phyloP scores from a whole-genome alignment of 129 eudicot genomes.

The Saposhnikovia divaricata region DNA sequence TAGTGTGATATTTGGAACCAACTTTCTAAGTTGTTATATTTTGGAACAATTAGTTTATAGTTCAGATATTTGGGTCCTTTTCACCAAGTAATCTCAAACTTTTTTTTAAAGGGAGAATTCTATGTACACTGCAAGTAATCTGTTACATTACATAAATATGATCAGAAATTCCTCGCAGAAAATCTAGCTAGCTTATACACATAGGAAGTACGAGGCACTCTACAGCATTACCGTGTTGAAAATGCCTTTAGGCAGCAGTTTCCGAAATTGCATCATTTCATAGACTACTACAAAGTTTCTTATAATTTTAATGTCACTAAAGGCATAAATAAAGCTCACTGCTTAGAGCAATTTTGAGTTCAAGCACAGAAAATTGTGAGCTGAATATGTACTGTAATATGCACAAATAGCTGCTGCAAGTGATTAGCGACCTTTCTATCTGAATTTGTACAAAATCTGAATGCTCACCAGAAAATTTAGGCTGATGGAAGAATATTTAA shows the following conservation, averaged over 20 bases:
- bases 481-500: slow-evolving; percentile 84
- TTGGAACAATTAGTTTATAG: no score
- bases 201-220: not conserved
- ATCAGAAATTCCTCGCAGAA: not conserved
- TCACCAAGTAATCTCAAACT: no score
- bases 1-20: no score
- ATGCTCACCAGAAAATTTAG: slow-evolving; percentile 23
- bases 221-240: not conserved
- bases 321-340: no score
- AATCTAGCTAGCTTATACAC: not conserved
- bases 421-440: not conserved
- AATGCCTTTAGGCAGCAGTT: not conserved
- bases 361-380: no score
- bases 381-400: not conserved
- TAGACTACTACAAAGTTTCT: not conserved
- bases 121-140: no score
- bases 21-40: no score
- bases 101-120: no score
- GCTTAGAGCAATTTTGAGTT: not conserved
- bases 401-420: not conserved
- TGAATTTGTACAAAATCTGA: not conserved
- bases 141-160: no score
- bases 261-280: not conserved
- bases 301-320: no score
- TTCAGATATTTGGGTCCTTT: no score